phyloP scores from a whole-genome alignment of 2,329 filamentous ascomycete species.

The Magnaporthiopsis rhizophila region DNA sequence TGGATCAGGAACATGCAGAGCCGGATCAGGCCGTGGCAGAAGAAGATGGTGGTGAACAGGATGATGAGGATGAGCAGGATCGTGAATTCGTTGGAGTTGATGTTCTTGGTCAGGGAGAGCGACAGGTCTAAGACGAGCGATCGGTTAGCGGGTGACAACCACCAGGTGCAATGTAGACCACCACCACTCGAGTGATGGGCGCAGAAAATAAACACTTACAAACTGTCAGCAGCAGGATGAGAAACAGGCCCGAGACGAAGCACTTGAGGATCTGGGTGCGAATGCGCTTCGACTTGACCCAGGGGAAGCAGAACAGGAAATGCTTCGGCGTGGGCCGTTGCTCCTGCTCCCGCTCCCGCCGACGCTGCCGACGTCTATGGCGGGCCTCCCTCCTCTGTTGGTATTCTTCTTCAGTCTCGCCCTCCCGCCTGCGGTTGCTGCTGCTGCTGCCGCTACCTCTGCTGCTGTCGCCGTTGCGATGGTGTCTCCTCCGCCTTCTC shows the following conservation, averaged over 20 bases:
- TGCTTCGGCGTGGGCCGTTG: conserved; percentile 24
- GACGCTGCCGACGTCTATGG: conserved; percentile 1
- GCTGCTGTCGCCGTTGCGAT: background rate
- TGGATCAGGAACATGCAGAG: conserved; percentile 59
- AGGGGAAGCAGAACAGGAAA: conserved; percentile 48
- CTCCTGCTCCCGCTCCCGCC: conserved; percentile 2
- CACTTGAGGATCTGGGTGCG: conserved; percentile 50
- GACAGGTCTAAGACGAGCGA: conserved; percentile 52
- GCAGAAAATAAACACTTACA: conserved; percentile 44
- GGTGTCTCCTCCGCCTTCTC: conserved; percentile 9
- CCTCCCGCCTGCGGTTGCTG: conserved; percentile 1
- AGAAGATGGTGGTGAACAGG: conserved; percentile 65
- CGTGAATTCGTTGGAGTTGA: conserved; percentile 63
- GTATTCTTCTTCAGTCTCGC: conserved; percentile 9
- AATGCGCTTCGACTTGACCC: conserved; percentile 44
- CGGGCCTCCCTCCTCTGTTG: conserved; percentile 4
- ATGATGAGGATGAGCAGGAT: conserved; percentile 74
- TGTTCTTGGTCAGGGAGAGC: conserved; percentile 57
- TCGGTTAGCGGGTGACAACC: background rate
- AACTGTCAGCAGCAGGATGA: conserved; percentile 50
- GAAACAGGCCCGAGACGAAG: conserved; percentile 56
- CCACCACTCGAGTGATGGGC: background rate
- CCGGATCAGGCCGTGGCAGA: conserved; percentile 70
- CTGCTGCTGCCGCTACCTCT: conserved; percentile 1
- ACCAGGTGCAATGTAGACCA: too few species aligned